A percentile compares a stretch with the other conserved stretches of the same genome.
These are phyloP conservation scores for Dothistroma pini DNA, from an alignment of 2,329 filamentous ascomycete genomes.

Conservation along the genomic window DNA sequence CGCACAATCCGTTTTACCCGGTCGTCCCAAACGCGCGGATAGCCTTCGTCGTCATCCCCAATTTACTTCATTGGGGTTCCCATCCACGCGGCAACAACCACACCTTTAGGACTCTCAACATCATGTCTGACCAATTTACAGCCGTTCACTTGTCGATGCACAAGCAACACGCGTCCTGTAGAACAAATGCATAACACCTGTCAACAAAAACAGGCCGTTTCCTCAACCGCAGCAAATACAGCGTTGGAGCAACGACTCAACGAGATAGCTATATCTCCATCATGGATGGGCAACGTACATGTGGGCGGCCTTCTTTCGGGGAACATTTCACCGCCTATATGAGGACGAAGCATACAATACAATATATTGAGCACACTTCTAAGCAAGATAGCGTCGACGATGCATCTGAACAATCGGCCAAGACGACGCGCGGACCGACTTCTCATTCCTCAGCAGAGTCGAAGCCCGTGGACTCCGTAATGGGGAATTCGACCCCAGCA, in stretches of 20 bases:
- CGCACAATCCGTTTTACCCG: slow-evolving; percentile 10
- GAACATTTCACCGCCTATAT: background rate
- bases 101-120: background rate
- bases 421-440: background rate
- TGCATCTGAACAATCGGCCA: background rate
- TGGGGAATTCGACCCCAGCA: background rate
- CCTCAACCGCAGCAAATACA: background rate
- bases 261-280: background rate
- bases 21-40: background rate
- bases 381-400: background rate
- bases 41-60: background rate
- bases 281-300: background rate
- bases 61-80: background rate
- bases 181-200: background rate
- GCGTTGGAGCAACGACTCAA: background rate
- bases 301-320: background rate
- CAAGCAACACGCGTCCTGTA: background rate
- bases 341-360: background rate
- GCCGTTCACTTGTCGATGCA: background rate
- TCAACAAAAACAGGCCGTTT: background rate
- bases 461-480: background rate
- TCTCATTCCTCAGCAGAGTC: background rate
- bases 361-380: background rate
- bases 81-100: background rate
- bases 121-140: background rate